Percentiles rank a stretch among this genome's conserved stretches.
These are phyloP conservation scores for Colletotrichum salicis DNA, from an alignment of 2,329 filamentous ascomycete species.

Conservation along the genomic window DNA sequence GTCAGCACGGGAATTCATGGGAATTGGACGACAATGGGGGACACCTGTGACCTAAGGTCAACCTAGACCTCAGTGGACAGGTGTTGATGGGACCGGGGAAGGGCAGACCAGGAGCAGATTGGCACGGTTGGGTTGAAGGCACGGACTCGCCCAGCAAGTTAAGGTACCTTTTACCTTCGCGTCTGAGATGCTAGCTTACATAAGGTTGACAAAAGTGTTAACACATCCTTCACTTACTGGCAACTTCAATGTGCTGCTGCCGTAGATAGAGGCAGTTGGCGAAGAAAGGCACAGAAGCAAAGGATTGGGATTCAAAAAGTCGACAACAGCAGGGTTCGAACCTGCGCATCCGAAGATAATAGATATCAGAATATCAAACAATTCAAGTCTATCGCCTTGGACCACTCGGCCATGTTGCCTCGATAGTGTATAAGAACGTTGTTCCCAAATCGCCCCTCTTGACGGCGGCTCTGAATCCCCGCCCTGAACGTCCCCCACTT, in stretches of 20 bases:
- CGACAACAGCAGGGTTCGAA: constrained; percentile 35
- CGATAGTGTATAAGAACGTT: not conserved
- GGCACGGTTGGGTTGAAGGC: not conserved
- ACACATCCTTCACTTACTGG: too few relatives aligned
- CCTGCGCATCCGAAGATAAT: constrained; percentile 29
- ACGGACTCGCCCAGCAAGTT: not conserved
- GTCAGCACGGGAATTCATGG: not conserved
- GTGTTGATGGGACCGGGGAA: not conserved
- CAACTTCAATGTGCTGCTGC: too few relatives aligned
- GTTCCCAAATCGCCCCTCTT: not conserved
- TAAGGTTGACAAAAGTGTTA: too few relatives aligned
- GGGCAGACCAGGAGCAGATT: not conserved
- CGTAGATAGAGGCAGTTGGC: too few relatives aligned
- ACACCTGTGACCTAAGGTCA: not conserved
- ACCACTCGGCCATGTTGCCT: constrained; percentile 31
- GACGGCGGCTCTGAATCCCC: not conserved
- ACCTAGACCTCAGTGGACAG: not conserved
- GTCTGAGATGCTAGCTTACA: too few relatives aligned
- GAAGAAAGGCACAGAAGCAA: too few relatives aligned
- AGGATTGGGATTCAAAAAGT: not conserved
- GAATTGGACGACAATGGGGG: not conserved
- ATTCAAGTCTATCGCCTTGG: constrained; percentile 31
- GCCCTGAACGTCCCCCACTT: not conserved
- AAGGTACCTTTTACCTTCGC: too few relatives aligned
- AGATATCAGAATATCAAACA: not conserved